Evolutionary conservation across 2,329 filamentous ascomycete species (phyloP), one percentile per base, ranked within the genome.

Genomic region (Rugonectria rugulosa): DNA sequence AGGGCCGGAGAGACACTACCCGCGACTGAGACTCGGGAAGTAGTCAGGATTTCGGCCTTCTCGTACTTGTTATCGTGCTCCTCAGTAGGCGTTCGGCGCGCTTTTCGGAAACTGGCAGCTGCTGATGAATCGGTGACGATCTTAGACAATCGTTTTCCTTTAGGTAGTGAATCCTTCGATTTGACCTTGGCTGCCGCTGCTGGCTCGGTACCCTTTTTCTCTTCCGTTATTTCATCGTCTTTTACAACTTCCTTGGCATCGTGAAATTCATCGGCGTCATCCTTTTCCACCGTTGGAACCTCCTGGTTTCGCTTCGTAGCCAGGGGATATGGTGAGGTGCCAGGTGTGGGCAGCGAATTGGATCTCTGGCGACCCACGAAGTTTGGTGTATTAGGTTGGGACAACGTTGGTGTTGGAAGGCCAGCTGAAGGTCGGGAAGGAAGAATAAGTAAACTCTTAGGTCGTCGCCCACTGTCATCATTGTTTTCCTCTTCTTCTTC

Each of bases 21-120:
- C 24, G 77, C 77, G 21, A 85, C 77, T 4, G 83, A 86, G 8
- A 86, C 75, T 29, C 83, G 76, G 4, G 82, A 79, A 0, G 83
- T 84, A 0, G 81, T 86, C 50, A 86, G 60, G 24, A 86, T 83
- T 62, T 85, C 76, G 3, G 82, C 81, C 63, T 84, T 79, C 78
- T 90, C 82, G 68, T 84, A 75, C 69, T 76, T 63, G 64, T 79
- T 52, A 61, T 86, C 71, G 62, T 83, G 72, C 57, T 80, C 65
- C 61, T 82, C 44, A 34, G n/a, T 61, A 54, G 40, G 52, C 27
- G 23, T 57, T 46, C 60, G 51, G 34, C 58, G 53, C 31, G 59
- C 40, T 46, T 57, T 58, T 20, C 63, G 61, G 27, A 57, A 47
- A 17, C 38, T 32, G 14, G 54, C 17, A 10, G 49, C 46, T 3